Base-by-base conservation (phyloP, 768 basidiomycete species). In the Russula sp. region DNA sequence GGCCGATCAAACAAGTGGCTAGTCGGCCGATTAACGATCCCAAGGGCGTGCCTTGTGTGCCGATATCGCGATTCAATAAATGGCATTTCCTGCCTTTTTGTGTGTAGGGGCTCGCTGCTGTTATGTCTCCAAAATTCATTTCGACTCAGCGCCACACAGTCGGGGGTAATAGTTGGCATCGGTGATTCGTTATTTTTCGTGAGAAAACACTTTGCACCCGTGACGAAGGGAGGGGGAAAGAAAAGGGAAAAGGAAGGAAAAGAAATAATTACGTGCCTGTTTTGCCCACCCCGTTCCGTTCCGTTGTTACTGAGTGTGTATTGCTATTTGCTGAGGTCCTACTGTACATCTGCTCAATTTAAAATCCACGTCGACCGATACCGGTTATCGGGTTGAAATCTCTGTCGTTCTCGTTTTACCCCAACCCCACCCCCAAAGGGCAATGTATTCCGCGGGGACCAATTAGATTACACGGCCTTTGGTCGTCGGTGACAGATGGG, bases 291-390 rank as follows among this genome's bases (percentile, higher is more conserved):
- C 42, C 1, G 5, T 10, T 2, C 29, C 8, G 35, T 6, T 25
- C 52, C 20, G 20, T 39, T 38, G 32, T 14, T 41, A n/a, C 4
- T 43, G 60, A 50, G 60, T 51, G 25, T 38, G 48, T 56, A 56
- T 61, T 56, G 60, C 60, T 16, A 61, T 61, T 61, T 61, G 60
- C 42, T 61, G 60, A 36, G 5, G 6, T 29, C 25, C 25, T 25
- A 25, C 22, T 42, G 4, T 42, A 42, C 41, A 29, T 29, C 25
- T 29, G 1, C 25, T 29, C 3, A 29, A 2, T 29, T 29, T 29
- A 29, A 29, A 29, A 29, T 29, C 25, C 25, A 29, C n/a, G n/a
- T 43, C 18, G 2, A 46, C 45, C 13, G 22, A 2, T 3, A 22
- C 20, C 7, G 45, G 43, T 45, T 46, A 13, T 22, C 22, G 45